Conservation (phyloP, 2,329 filamentous ascomycete species). For the Arthrobotrys iridis region DNA sequence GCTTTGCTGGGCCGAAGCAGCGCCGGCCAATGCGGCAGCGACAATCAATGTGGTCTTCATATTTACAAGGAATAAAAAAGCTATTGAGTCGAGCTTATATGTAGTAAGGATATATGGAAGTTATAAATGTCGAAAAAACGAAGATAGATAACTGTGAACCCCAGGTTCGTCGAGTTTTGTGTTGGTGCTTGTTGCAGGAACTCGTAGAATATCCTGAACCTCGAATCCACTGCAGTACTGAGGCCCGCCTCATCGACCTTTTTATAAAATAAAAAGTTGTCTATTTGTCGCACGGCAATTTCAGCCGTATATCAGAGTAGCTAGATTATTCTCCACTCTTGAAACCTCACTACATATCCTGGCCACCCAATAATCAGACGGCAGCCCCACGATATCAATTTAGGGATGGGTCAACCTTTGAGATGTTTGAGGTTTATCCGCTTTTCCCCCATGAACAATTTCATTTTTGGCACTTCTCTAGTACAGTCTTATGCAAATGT, state of each 20-base stretch:
- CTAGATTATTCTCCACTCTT: constrained; percentile 12
- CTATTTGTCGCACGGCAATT: neutral
- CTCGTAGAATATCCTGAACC: neutral
- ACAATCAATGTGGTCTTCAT: constrained; percentile 39
- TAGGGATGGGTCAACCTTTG: constrained; percentile 6
- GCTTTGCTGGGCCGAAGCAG: constrained; percentile 54
- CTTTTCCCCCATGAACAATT: constrained; percentile 10
- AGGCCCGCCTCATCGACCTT: neutral
- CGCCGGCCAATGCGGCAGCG: constrained; percentile 32
- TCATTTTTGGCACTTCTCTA: neutral
- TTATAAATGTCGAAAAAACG: neutral
- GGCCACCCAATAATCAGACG: neutral
- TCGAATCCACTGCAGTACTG: too few relatives aligned
- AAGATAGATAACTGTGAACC: neutral
- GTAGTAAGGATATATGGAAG: neutral
- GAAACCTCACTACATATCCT: neutral
- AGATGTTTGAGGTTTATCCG: constrained; percentile 43
- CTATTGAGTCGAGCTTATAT: too few relatives aligned
- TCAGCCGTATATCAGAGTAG: neutral
- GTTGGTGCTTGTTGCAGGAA: neutral
- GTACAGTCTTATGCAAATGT: neutral
- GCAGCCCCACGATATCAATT: constrained; percentile 2
- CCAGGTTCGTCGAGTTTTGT: neutral
- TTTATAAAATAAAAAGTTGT: neutral
- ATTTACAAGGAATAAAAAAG: neutral